These are phyloP conservation scores for Eragrostis tef DNA, from an alignment of 202 grass and related monocot species.

Conservation along the genomic window DNA sequence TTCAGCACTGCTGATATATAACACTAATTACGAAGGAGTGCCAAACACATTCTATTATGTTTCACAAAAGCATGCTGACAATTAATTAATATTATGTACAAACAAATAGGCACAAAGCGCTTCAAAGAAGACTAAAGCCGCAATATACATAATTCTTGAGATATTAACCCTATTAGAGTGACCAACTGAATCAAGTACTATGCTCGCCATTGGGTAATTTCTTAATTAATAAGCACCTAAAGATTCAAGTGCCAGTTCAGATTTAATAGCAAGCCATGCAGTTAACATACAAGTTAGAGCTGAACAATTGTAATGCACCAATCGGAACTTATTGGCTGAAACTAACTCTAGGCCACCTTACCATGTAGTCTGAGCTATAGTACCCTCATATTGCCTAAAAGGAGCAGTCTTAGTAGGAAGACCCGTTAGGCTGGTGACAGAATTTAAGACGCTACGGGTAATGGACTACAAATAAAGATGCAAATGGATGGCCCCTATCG, in stretches of 20 bases:
- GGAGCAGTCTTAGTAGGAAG: too few relatives aligned
- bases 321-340: neutral
- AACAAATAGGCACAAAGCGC: neutral
- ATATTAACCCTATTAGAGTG: neutral
- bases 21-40: neutral
- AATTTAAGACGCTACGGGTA: neutral
- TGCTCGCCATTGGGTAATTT: neutral
- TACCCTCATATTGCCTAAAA: neutral
- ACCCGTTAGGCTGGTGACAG: neutral
- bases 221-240: neutral
- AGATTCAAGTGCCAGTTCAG: neutral
- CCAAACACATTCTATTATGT: neutral
- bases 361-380: neutral
- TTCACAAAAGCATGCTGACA: neutral
- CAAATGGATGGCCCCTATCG: neutral
- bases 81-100: neutral
- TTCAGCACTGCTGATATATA: neutral
- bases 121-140: neutral
- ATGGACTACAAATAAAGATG: neutral
- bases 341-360: neutral
- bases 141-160: neutral
- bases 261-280: neutral
- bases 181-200: neutral
- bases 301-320: neutral
- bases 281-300: neutral